A percentile compares a stretch with the other conserved stretches of the same genome.
Conservation (phyloP, 2,329 filamentous ascomycete species). For the Neofusicoccum cordaticola region DNA sequence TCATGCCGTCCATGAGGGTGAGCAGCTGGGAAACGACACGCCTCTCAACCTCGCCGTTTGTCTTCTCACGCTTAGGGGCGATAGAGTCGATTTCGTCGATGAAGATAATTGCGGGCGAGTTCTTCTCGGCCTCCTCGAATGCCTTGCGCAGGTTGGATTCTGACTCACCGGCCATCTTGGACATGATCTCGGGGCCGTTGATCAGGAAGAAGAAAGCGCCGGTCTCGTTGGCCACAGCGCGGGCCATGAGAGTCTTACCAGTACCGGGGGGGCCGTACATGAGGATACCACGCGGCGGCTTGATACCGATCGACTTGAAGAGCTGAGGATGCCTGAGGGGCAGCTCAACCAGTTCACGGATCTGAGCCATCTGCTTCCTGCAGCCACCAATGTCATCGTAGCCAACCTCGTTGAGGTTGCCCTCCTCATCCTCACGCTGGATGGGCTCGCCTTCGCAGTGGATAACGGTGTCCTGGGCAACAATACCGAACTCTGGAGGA, state of each 20-base stretch:
- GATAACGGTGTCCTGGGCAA: slow-evolving; percentile 97
- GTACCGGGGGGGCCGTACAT: slow-evolving; percentile 94
- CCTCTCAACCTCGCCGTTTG: slow-evolving; percentile 96
- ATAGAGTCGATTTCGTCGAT: slow-evolving; percentile 99
- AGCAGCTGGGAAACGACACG: slow-evolving; percentile 96
- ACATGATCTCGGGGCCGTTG: slow-evolving; percentile 99
- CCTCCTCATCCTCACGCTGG: slow-evolving; percentile 97
- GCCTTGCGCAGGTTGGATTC: slow-evolving; percentile 97
- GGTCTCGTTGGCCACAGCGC: slow-evolving; percentile 97
- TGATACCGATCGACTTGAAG: slow-evolving; percentile 99
- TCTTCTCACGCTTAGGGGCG: slow-evolving; percentile 99
- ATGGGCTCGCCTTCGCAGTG: slow-evolving; percentile 98
- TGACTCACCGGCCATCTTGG: slow-evolving; percentile 99
- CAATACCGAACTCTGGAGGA: slow-evolving; percentile 96
- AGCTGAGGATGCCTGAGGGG: slow-evolving; percentile 95
- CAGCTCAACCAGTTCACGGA: slow-evolving; percentile 96
- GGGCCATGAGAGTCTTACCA: slow-evolving; percentile 98
- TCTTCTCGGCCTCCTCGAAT: slow-evolving; percentile 99
- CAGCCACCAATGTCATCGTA: slow-evolving; percentile 99
- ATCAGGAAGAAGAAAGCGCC: slow-evolving; percentile 99
- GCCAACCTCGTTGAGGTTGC: slow-evolving; percentile 97
- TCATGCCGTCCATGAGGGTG: slow-evolving; percentile 99
- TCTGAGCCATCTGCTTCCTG: slow-evolving; percentile 99
- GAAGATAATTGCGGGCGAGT: slow-evolving; percentile 98
- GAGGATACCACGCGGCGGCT: slow-evolving; percentile 95